A percentile compares a stretch with the other conserved stretches of the same genome.
These are phyloP conservation scores for Aspergillus quadricinctus DNA, from an alignment of 2,329 filamentous ascomycete species.

Conservation along the genomic window DNA sequence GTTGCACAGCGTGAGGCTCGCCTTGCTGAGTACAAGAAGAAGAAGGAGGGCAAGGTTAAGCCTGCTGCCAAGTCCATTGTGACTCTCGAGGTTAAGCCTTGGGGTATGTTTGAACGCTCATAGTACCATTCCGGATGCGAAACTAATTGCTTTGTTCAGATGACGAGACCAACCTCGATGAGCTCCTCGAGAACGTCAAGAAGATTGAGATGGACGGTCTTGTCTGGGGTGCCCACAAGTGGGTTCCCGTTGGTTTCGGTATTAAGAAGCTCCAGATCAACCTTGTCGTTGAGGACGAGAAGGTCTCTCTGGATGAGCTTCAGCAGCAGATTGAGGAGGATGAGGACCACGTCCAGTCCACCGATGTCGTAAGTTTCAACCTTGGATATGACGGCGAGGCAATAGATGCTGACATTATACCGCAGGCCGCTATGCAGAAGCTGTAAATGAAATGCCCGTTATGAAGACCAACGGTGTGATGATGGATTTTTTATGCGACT, in stretches of 20 bases:
- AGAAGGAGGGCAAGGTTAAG: constrained; percentile 95
- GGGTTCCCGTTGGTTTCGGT: constrained; percentile 89
- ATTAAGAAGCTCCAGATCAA: constrained; percentile 99
- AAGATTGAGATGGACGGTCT: constrained; percentile 88
- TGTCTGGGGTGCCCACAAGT: constrained; percentile 88
- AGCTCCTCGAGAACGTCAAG: constrained; percentile 75
- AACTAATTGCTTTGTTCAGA: constrained; percentile 46
- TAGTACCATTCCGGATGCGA: background rate
- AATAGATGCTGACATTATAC: constrained; percentile 13
- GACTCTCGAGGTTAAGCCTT: constrained; percentile 95
- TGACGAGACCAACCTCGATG: constrained; percentile 88
- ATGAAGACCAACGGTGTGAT: constrained; percentile 31
- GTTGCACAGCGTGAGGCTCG: constrained; percentile 80
- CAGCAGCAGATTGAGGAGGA: constrained; percentile 79
- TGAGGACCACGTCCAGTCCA: constrained; percentile 95
- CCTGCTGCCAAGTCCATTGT: constrained; percentile 91
- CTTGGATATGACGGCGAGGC: background rate
- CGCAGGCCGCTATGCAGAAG: constrained; percentile 77
- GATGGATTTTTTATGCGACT: constrained; percentile 32
- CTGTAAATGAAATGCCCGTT: constrained; percentile 56
- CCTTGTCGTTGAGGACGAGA: constrained; percentile 95
- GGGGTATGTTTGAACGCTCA: constrained; percentile 64
- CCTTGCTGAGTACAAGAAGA: constrained; percentile 89
- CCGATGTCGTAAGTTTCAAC: constrained; percentile 62
- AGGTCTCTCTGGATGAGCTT: constrained; percentile 82